These are phyloP conservation scores for Zymoseptoria crescenta DNA, from an alignment of 2,329 filamentous ascomycete genomes.

Conservation along the genomic window DNA sequence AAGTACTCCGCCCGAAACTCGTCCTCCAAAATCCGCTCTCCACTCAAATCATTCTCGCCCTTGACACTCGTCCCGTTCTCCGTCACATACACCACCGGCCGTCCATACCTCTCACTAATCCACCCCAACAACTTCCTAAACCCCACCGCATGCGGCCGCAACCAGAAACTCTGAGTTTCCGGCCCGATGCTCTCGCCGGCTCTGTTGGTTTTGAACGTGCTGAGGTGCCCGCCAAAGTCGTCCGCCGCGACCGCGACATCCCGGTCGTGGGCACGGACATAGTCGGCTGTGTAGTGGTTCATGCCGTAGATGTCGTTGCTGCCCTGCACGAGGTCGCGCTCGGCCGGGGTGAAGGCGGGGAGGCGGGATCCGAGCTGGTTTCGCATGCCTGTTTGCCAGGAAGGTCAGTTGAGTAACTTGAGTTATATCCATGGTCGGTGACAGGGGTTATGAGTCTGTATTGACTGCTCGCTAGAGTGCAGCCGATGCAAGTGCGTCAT, in stretches of 20 bases:
- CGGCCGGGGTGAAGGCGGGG: constrained; percentile 65
- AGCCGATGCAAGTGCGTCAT: not conserved
- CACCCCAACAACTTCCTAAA: constrained; percentile 72
- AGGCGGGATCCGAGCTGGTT: constrained; percentile 72
- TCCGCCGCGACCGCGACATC: constrained; percentile 49
- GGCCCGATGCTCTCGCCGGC: constrained; percentile 65
- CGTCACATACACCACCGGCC: constrained; percentile 76
- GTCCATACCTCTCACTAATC: constrained; percentile 67
- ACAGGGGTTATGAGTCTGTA: not conserved
- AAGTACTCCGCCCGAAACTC: constrained; percentile 78
- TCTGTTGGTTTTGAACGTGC: constrained; percentile 61
- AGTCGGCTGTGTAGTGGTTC: constrained; percentile 87
- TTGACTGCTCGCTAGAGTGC: not conserved
- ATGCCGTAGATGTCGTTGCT: constrained; percentile 79
- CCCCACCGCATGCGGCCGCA: constrained; percentile 65
- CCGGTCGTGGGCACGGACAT: constrained; percentile 62
- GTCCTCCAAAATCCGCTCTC: constrained; percentile 67
- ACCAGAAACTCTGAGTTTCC: constrained; percentile 76
- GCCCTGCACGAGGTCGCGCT: constrained; percentile 66
- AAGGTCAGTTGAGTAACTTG: not conserved
- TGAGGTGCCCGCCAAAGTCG: constrained; percentile 69
- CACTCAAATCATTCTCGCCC: constrained; percentile 67
- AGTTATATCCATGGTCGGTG: not conserved
- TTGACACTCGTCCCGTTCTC: constrained; percentile 83
- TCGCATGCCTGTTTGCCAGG: constrained; percentile 47